Evolutionary conservation across 495 filamentous ascomycete species (phyloP), one percentile per base, ranked within the genome.

Genomic region (Amorphotheca resinae): DNA sequence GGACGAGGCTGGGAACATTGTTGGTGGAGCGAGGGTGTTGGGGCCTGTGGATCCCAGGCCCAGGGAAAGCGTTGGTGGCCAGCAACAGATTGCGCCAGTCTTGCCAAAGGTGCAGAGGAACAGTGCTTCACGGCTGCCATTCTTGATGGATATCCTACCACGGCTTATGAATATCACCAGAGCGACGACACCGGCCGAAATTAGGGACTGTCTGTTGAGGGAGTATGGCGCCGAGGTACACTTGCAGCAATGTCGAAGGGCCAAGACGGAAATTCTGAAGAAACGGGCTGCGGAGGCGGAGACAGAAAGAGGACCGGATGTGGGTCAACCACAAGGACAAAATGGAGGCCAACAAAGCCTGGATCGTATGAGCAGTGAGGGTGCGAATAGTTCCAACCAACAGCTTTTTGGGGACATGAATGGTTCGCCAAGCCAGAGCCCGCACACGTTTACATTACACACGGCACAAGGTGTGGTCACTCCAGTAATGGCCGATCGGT

Each of bases 91-190:
- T 33, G 42, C 51, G 4, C 45, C 45, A 23, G 52, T 49, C 9
- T 22, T 55, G 26, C 52, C 52, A 8, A 55, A 55, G 31, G 52
- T 55, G 3, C 52, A 55, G 36, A 51, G 52, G 38, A 55, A 55
- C 44, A 49, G 44, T 22, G 52, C 52, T 23, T 40, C 31, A 12
- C 37, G 54, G 35, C 38, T 57, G 33, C 54, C 50, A 17, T 57
- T 57, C 33, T 16, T 57, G 15, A 48, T 57, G 47, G 54, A 57
- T 37, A 51, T 49, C 32, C 32, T 57, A 9, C 54, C 54, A 9
- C 14, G 50, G 17, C 33, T 57, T 33, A 53, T 57, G 47, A 48
- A 48, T 30, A 46, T 57, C 12, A 46, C 45, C 20, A 51, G 53
- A 28, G 44, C 49, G 22, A 57, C 54, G 12, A 57, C 48, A 16